A percentile compares a stretch with the other conserved stretches of the same genome.
Conservation (phyloP, 352 stramenopile species). For the Pythium aphanidermatum region DNA sequence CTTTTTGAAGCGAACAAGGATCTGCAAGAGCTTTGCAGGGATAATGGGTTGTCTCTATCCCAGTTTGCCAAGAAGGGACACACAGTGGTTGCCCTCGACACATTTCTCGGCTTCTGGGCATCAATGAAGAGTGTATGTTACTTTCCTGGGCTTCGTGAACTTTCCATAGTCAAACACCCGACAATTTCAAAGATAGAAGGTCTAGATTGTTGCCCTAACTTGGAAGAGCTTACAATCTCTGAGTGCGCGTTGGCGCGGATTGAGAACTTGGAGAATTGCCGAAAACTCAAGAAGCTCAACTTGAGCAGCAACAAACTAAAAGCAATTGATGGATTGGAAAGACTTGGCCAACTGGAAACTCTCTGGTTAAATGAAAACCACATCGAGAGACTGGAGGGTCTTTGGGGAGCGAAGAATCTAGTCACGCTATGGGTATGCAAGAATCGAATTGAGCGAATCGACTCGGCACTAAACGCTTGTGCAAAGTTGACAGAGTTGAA, state of each 20-base stretch:
- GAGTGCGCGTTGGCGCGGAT: slow-evolving; percentile 62
- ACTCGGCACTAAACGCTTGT: slow-evolving; percentile 50
- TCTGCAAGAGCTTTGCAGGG: slow-evolving; percentile 54
- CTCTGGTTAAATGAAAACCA: slow-evolving; percentile 84
- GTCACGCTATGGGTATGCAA: slow-evolving; percentile 66
- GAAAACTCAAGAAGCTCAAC: slow-evolving; percentile 55
- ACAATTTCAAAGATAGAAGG: slow-evolving; percentile 56
- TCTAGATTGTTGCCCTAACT: slow-evolving; percentile 32
- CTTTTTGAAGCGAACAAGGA: slow-evolving; percentile 41
- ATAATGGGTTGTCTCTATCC: slow-evolving; percentile 48
- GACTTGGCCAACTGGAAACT: slow-evolving; percentile 51
- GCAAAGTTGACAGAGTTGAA: slow-evolving; percentile 74
- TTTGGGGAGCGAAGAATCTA: slow-evolving; percentile 47
- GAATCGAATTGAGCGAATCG: slow-evolving; percentile 70
- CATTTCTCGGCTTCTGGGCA: slow-evolving; percentile 76
- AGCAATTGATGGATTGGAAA: slow-evolving; percentile 44
- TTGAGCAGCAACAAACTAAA: slow-evolving; percentile 63
- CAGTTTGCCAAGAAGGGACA: slow-evolving; percentile 50
- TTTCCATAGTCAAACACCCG: slow-evolving; percentile 73
- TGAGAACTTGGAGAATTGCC: slow-evolving; percentile 33
- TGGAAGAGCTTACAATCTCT: slow-evolving; percentile 60
- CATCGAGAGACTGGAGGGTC: slow-evolving; percentile 43
- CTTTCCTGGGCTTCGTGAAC: slow-evolving; percentile 52
- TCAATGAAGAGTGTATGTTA: slow-evolving; percentile 63
- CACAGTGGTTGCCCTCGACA: slow-evolving; percentile 39